Base-by-base conservation (phyloP, 139 green algal genomes). In the Mychonastes homosphaera region DNA sequence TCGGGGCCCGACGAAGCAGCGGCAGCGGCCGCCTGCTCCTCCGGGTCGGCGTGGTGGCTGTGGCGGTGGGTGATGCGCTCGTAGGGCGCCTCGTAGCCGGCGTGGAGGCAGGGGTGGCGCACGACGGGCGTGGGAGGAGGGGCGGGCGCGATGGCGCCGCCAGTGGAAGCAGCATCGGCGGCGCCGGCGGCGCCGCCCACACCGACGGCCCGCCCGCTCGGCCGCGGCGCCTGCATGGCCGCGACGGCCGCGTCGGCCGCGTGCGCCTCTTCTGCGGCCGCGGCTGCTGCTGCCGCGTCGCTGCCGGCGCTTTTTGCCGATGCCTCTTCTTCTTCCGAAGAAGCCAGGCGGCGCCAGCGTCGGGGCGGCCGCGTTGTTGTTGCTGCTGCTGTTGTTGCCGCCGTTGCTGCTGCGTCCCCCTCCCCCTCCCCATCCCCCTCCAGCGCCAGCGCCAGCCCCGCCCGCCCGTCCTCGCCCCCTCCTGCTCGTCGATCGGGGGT, bases 41-140 rank as follows among this genome's bases (percentile, higher is more conserved):
- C 24, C n/a, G n/a, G 6, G 10, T 30, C 6, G 16, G 28, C 2
- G 38, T 0, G 46, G 10, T 3, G 73, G 67, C 6, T 46, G 12
- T 0, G 68, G 57, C 3, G 30, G 15, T 27, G 15, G 10, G 40
- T n/a, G 50, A 76, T 30, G 13, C 82, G 65, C 6, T 19, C 43
- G 52, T 89, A 87, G 0, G 33, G 29, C 30, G 50, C 51, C 15
- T 35, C 32, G 53, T 79, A 90, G 29, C 83, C 83, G 30, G 58
- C 50, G 35, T 88, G 79, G 50, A 90, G 62, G 72, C 83, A 90
- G 13, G 83, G 78, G 55, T 85, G 78, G 1, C 29, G 49, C 33
- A 83, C 28, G 29, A 44, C 49, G 1, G 6, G 10, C 9, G 32
- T 6, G 16, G 28, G 27, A 13, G 5, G 2, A 4, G 27, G 15